Evolutionary conservation across 2,329 filamentous ascomycete species (phyloP), one percentile per base, ranked within the genome.

Genomic region (Pyrenochaeta sp.): DNA sequence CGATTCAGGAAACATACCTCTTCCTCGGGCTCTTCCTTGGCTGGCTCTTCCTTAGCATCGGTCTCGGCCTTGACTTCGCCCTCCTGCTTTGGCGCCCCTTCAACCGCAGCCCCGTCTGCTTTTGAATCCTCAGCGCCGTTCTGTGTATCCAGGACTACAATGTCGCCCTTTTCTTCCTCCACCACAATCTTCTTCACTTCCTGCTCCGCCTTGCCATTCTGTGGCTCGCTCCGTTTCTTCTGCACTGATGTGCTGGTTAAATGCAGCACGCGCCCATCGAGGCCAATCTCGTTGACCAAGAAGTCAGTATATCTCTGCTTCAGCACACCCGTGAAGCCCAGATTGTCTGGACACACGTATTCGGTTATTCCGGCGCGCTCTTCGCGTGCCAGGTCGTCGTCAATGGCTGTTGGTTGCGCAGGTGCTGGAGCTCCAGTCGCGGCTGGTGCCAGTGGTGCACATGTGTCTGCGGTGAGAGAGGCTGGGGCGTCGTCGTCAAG

Each of bases 241-340:
- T 51, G 51, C 7, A 54, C 58, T 20, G 56, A 60, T 18, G 80
- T 70, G 39, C 77, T 80, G 44, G 72, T 77, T 35, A 96, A 76
- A 69, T 93, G 90, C 38, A 94, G 70, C 10, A 96, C 89, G 40
- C 84, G 73, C 11, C 91, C 91, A 62, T 87, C 82, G 20, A 86
- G 84, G 14, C 82, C 76, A 51, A 96, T 93, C 71, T 96, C 92
- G 64, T 96, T 92, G 59, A 96, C 92, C 58, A 94, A 78, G 61
- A 96, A 96, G 69, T 96, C 92, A 3, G 91, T 93, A 71, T 92
- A 96, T 55, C 84, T 80, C 64, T 87, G 84, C 76, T 90, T 90
- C 61, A 89, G 61, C 10, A 85, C 75, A 13, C 85, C 87, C 10
- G 73, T 69, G 54, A 89, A 89, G 1, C 84, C 82, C 41, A 76